Conservation (phyloP, 768 basidiomycete species). For the Phanerochaete carnosa region DNA sequence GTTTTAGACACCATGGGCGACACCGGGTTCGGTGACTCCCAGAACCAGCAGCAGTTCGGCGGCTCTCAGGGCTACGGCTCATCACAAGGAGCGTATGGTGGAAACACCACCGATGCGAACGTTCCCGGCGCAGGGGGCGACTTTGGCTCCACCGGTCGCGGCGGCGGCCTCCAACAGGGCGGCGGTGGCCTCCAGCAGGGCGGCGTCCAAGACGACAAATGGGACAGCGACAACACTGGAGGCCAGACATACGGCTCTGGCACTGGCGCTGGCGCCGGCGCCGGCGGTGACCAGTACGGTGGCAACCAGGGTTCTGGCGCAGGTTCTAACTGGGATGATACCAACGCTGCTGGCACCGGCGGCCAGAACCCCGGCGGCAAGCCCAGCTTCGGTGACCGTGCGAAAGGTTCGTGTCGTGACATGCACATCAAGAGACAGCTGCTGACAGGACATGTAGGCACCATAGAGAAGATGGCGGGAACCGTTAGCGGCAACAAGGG, state of each 20-base stretch:
- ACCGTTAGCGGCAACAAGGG: constrained; percentile 8
- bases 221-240: background rate
- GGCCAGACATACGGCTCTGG: background rate
- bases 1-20: background rate
- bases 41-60: background rate
- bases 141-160: constrained; percentile 3
- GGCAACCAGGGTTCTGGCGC: background rate
- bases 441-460: constrained; percentile 2
- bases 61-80: background rate
- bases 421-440: too few relatives aligned
- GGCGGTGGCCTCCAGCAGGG: background rate
- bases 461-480: constrained; percentile 15
- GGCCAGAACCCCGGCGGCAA: background rate
- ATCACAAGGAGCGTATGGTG: background rate
- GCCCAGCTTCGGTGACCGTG: constrained; percentile 10
- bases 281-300: background rate
- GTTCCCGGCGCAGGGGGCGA: constrained; percentile 9
- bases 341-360: background rate
- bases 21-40: constrained; percentile 3
- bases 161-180: background rate
- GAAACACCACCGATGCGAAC: constrained; percentile 9
- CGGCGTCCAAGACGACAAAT: background rate
- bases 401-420: constrained; percentile 6
- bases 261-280: background rate
- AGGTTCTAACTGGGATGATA: background rate